Conservation (phyloP, 169 alveolate genomes). For the Blepharisma undulans region DNA sequence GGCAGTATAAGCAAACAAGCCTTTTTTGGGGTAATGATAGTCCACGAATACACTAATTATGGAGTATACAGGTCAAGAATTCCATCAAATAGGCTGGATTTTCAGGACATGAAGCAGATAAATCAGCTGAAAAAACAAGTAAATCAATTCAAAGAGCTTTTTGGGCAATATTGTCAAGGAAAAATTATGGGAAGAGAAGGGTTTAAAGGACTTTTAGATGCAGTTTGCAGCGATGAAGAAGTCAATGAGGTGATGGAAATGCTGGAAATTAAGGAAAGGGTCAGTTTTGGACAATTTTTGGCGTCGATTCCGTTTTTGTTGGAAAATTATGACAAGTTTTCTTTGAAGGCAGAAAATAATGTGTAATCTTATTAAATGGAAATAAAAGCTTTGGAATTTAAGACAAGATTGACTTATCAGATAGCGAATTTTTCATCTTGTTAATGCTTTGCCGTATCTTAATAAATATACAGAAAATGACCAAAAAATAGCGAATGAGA, state of each 20-base stretch:
- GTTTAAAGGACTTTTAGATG: neutral
- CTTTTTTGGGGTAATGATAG: neutral
- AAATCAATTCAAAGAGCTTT: neutral
- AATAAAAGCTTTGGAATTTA: too few relatives aligned
- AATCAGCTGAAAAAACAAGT: neutral
- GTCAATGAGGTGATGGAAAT: neutral
- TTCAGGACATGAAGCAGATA: neutral
- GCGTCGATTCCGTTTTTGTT: neutral
- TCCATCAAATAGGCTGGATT: slow-evolving; percentile 11
- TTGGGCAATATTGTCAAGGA: slow-evolving; percentile 3
- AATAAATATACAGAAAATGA: too few relatives aligned
- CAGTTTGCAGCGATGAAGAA: neutral
- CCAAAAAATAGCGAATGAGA: too few relatives aligned
- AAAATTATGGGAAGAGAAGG: neutral
- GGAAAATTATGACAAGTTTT: slow-evolving; percentile 26
- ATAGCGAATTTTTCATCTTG: too few relatives aligned
- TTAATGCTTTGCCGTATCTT: too few relatives aligned
- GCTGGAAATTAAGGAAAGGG: neutral
- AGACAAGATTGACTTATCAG: too few relatives aligned
- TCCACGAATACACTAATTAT: slow-evolving; percentile 15
- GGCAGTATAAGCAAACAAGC: neutral
- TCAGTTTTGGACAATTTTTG: slow-evolving; percentile 1
- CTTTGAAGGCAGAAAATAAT: too few relatives aligned
- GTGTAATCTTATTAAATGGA: too few relatives aligned
- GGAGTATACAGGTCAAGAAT: neutral